phyloP scores from a whole-genome alignment of 129 eudicot species.

The Chrysanthemum seticuspe region DNA sequence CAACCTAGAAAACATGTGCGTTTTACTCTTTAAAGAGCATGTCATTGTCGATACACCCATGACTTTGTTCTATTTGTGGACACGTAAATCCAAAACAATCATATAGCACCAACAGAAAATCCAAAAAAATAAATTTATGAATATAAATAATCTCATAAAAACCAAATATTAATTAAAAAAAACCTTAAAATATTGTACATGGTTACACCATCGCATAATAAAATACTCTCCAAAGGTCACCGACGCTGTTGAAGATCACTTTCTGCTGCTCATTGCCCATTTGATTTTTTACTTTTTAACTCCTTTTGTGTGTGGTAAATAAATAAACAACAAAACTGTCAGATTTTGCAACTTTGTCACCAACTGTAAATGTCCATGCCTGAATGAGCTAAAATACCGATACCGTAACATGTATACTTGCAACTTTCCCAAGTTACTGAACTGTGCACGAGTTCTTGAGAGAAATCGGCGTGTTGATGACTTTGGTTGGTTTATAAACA shows the following conservation, averaged over 20 bases:
- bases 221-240: constrained; percentile 20
- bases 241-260: constrained; percentile 10
- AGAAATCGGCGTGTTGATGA: constrained; percentile 43
- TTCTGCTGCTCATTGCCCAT: neutral
- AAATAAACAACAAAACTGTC: constrained; percentile 14
- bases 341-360: constrained; percentile 2
- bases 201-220: neutral
- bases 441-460: constrained; percentile 61
- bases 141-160: neutral
- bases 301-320: neutral
- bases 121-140: neutral
- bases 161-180: constrained; percentile 7
- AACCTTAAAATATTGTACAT: constrained; percentile 13
- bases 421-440: constrained; percentile 16
- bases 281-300: neutral
- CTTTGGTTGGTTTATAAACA: constrained; percentile 56
- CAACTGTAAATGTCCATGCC: constrained; percentile 20
- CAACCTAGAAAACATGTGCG: too few species aligned
- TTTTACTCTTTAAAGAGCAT: too few species aligned
- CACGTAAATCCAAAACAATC: constrained; percentile 1
- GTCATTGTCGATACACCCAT: too few species aligned
- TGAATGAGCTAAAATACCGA: neutral
- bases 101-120: constrained; percentile 2
- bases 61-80: too few species aligned
- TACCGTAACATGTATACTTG: neutral